Evolutionary conservation across 306 rosid genomes (phyloP).

Genomic region (Ziziphus jujuba): DNA sequence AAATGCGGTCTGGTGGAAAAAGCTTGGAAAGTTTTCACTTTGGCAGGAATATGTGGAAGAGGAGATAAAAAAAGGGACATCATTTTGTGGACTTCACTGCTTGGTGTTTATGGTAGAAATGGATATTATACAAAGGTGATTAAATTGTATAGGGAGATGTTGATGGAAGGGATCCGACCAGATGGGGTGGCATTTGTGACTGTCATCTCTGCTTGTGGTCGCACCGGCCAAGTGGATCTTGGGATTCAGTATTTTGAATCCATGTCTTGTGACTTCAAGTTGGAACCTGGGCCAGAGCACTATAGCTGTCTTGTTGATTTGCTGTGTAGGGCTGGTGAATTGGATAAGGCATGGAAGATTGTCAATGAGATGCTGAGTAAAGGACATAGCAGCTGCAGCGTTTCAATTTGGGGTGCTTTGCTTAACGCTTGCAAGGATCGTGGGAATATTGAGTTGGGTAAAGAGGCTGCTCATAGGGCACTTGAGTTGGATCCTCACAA

Average conservation of each 20-base stretch:
- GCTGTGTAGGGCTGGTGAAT: conserved; percentile 77
- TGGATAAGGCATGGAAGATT: conserved; percentile 66
- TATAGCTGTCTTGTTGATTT: conserved; percentile 70
- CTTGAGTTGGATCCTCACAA: conserved; percentile 65
- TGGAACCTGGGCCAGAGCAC: conserved; percentile 74
- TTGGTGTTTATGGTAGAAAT: conserved; percentile 69
- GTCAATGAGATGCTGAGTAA: conserved; percentile 37
- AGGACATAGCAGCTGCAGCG: conserved; percentile 32
- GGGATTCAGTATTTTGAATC: conserved; percentile 72
- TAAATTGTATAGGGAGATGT: conserved; percentile 56
- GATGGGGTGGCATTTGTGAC: conserved; percentile 68
- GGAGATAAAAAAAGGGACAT: conserved; percentile 51
- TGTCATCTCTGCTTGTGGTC: conserved; percentile 71
- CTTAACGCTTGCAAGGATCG: conserved; percentile 61
- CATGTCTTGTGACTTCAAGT: conserved; percentile 53
- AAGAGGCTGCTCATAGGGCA: conserved; percentile 62
- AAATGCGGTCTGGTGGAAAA: conserved; percentile 64
- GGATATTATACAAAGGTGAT: conserved; percentile 54
- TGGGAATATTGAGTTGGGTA: conserved; percentile 62
- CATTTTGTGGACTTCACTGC: conserved; percentile 77
- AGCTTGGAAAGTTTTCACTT: conserved; percentile 55
- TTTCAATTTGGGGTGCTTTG: conserved; percentile 76
- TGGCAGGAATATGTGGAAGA: conserved; percentile 43
- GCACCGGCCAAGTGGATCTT: conserved; percentile 61
- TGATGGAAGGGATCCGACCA: conserved; percentile 60